Percentiles rank a stretch among this genome's conserved stretches.
Evolutionary conservation across 2,329 filamentous ascomycete genomes (phyloP).

Genomic region (Xylariaceae sp.): DNA sequence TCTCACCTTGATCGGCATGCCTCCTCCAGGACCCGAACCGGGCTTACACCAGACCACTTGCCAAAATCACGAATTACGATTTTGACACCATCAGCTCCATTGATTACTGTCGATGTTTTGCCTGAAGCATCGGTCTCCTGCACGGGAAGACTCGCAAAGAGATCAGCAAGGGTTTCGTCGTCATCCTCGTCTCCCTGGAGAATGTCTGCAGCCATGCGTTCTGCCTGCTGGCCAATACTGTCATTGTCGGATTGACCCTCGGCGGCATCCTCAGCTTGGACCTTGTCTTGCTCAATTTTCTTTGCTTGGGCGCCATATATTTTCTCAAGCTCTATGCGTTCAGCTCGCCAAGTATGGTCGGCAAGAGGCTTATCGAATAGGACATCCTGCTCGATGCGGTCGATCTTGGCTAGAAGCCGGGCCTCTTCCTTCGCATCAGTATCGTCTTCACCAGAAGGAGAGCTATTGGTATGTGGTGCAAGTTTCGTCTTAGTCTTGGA

Average conservation of each 20-base stretch:
- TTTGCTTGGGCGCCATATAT: slow-evolving; percentile 46
- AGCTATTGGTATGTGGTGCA: too few species aligned
- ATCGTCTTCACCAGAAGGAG: slow-evolving; percentile 25
- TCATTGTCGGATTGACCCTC: slow-evolving; percentile 33
- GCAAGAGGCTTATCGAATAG: slow-evolving; percentile 63
- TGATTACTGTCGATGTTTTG: slow-evolving; percentile 50
- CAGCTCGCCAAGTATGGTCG: slow-evolving; percentile 56
- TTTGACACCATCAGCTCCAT: slow-evolving; percentile 42
- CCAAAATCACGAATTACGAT: slow-evolving; percentile 75
- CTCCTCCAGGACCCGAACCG: slow-evolving; percentile 73
- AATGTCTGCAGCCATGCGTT: slow-evolving; percentile 51
- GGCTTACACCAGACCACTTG: slow-evolving; percentile 68
- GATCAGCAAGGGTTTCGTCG: slow-evolving; percentile 38
- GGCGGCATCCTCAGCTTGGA: slow-evolving; percentile 19
- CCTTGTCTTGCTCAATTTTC: slow-evolving; percentile 24
- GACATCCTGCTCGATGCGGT: slow-evolving; percentile 69
- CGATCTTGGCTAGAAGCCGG: slow-evolving; percentile 66
- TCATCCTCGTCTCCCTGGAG: slow-evolving; percentile 50
- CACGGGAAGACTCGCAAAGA: slow-evolving; percentile 55
- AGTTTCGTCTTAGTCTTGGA: slow-evolving; percentile 23
- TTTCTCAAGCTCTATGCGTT: slow-evolving; percentile 52
- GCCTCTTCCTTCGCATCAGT: slow-evolving; percentile 51
- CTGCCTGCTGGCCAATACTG: slow-evolving; percentile 46
- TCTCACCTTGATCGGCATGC: slow-evolving; percentile 69
- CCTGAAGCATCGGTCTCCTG: slow-evolving; percentile 54